Evolutionary conservation across 1,139 yeast genomes (phyloP), one percentile per base, ranked within the genome.

Genomic region (Debaryomycetaceae sp.): DNA sequence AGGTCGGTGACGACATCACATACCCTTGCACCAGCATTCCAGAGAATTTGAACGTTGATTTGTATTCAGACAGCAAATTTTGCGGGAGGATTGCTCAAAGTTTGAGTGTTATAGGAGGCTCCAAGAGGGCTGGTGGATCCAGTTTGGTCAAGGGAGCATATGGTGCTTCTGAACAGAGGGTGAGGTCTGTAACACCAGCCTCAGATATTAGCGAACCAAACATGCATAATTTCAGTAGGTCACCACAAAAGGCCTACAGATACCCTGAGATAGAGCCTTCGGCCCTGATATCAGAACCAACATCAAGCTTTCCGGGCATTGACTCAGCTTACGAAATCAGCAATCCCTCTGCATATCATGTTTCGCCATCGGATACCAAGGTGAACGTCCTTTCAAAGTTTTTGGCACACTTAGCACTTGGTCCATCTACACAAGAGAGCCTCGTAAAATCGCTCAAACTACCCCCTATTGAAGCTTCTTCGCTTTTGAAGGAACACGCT

Each of bases 21-120:
- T 69, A 60, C 45, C 74, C 76, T 4, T 72, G 76, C 49, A 48
- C 60, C 20, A 58, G 57, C 39, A 54, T 65, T 23, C 69, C 69
- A 6, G 78, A 72, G 47, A 66, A 62, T 44, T 64, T 68, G 44
- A 67, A 67, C 44, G 63, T 69, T 29, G 73, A 69, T 47, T 52
- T 72, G 9, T 72, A 69, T 54, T 53, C 65, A 22, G 41, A 46
- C 37, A 23, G 38, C 3, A 46, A 44, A 37, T 66, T 59, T 50
- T 50, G 60, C 34, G 78, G 77, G 13, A 53, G 70, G 38, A 63
- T 70, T 37, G 49, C 59, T 37, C 60, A 61, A 43, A 63, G 67
- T 44, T 59, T 72, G 44, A 66, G 60, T 44, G 68, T 69, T 29
- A 51, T 66, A 34, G 63, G 66, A 22, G 73, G 68, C 45, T 50